Conservation (phyloP, 2,329 filamentous ascomycete genomes). For the Colletotrichum chlorophyti region DNA sequence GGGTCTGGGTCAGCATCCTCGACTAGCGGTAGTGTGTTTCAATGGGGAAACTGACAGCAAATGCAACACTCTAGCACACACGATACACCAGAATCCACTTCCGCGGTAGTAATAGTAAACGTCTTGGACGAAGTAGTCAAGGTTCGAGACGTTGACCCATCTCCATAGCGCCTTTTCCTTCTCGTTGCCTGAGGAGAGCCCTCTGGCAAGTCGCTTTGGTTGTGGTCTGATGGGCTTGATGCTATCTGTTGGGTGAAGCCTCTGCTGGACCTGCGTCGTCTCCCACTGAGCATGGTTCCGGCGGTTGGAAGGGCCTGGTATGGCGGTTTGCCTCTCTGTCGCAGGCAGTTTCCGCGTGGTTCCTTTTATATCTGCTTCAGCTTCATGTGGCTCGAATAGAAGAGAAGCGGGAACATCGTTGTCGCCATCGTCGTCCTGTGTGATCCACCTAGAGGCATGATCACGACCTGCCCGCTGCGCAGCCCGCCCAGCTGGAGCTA, state of each 20-base stretch:
- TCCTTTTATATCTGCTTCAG: background rate
- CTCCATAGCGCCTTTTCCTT: constrained; percentile 87
- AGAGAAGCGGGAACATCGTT: constrained; percentile 71
- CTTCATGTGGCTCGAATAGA: constrained; percentile 59
- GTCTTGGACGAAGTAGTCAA: constrained; percentile 84
- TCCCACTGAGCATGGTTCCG: constrained; percentile 62
- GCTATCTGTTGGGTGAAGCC: constrained; percentile 50
- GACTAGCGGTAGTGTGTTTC: too few species aligned
- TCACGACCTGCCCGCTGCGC: constrained; percentile 18
- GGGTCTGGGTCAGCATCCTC: constrained; percentile 16
- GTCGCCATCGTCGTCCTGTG: constrained; percentile 56
- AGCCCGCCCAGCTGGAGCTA: background rate
- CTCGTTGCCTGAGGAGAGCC: constrained; percentile 41
- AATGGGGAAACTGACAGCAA: constrained; percentile 65
- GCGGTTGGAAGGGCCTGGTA: constrained; percentile 50
- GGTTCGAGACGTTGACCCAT: constrained; percentile 89
- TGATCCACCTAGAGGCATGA: constrained; percentile 36
- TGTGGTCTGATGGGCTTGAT: constrained; percentile 32
- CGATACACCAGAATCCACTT: constrained; percentile 84
- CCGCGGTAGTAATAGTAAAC: constrained; percentile 88
- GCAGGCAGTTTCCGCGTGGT: background rate
- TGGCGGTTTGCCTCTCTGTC: constrained; percentile 29
- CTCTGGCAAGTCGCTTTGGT: constrained; percentile 38
- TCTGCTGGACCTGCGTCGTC: constrained; percentile 57
- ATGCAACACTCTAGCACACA: constrained; percentile 74